Evolutionary conservation across 208 protist genomes (phyloP).

Genomic region (Acanthamoeba lenticulata): DNA sequence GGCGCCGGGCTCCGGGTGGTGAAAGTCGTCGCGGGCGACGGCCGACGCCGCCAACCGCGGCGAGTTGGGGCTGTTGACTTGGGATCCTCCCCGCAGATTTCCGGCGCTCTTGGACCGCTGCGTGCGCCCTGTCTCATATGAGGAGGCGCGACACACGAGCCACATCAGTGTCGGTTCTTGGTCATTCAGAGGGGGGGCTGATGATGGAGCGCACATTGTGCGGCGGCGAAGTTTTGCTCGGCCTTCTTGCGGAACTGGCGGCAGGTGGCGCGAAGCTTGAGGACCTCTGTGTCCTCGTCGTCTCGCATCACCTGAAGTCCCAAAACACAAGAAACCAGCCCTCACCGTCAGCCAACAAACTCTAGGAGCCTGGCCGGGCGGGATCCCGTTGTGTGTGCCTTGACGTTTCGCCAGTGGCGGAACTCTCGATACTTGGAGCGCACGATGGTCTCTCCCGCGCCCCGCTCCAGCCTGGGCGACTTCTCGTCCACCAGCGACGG

Average conservation of each 20-base stretch:
- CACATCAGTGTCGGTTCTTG: too few relatives aligned
- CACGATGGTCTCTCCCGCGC: neutral
- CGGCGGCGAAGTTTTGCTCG: neutral
- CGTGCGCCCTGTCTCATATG: neutral
- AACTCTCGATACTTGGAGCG: conserved; percentile 4
- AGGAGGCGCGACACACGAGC: neutral
- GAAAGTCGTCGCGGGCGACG: too few relatives aligned
- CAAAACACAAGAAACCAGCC: too few relatives aligned
- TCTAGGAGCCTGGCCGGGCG: too few relatives aligned
- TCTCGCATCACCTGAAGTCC: conserved; percentile 49
- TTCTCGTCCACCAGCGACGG: neutral
- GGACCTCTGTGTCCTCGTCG: neutral
- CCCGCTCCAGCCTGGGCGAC: neutral
- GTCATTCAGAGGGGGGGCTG: too few relatives aligned
- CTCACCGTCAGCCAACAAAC: too few relatives aligned
- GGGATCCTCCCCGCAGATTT: too few relatives aligned
- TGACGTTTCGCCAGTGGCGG: neutral
- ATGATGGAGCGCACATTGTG: neutral
- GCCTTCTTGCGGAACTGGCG: conserved; percentile 50
- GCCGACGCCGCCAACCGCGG: too few relatives aligned
- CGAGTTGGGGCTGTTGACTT: too few relatives aligned
- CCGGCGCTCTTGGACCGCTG: neutral
- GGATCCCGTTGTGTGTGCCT: too few relatives aligned
- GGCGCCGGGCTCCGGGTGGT: too few relatives aligned
- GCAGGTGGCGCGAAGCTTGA: neutral